Percentiles rank a stretch among this genome's conserved stretches.
Evolutionary conservation across 139 green algal genomes (phyloP).

Genomic region (Auxenochlorella protothecoides): DNA sequence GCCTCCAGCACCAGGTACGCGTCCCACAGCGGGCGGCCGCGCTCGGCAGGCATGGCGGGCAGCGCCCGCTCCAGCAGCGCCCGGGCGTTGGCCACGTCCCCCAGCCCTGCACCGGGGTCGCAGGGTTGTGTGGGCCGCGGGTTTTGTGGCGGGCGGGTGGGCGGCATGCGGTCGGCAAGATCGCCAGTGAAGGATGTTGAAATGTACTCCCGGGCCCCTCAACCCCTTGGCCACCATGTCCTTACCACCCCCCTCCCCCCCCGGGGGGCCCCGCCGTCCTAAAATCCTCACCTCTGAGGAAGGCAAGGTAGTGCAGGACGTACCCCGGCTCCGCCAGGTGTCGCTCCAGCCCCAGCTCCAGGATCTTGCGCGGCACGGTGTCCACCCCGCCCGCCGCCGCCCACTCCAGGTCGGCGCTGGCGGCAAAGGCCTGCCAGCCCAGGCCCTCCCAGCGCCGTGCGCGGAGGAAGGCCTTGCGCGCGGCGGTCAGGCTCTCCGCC

Average conservation of each 20-base stretch:
- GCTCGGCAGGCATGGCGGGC: conserved; percentile 25
- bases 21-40: conserved; percentile 35
- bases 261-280: too few relatives aligned
- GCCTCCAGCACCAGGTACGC: conserved; percentile 42
- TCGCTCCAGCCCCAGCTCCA: conserved; percentile 79
- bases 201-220: too few relatives aligned
- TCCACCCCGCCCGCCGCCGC: conserved; percentile 38
- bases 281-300: conserved; percentile 33
- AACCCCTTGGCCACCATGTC: too few relatives aligned
- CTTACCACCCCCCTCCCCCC: too few relatives aligned
- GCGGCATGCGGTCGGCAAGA: too few relatives aligned
- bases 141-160: too few relatives aligned
- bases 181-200: too few relatives aligned
- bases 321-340: conserved; percentile 52
- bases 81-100: conserved; percentile 67
- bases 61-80: conserved; percentile 71
- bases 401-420: conserved; percentile 76
- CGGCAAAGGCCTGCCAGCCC: conserved; percentile 77
- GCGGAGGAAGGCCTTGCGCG: conserved; percentile 71
- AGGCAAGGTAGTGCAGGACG: conserved; percentile 56
- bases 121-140: neutral
- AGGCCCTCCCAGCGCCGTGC: conserved; percentile 49
- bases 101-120: conserved; percentile 37
- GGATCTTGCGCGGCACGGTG: conserved; percentile 75
- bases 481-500: conserved; percentile 40